These are phyloP conservation scores for Mrakia frigida DNA, from an alignment of 768 basidiomycete genomes.

Conservation along the genomic window DNA sequence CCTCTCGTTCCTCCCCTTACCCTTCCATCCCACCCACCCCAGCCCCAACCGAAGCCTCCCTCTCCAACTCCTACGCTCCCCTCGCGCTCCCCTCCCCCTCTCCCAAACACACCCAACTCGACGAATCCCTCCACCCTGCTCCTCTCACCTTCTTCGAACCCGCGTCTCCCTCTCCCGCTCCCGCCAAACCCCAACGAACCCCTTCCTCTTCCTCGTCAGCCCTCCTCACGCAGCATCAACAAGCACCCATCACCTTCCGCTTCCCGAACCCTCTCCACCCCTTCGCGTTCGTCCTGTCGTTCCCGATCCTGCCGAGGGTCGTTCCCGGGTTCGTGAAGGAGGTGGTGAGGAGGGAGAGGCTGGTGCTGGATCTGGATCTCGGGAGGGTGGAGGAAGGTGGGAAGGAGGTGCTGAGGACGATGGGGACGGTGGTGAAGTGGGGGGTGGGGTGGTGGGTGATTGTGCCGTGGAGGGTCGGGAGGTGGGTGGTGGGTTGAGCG, in stretches of 20 bases:
- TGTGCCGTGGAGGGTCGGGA: not conserved
- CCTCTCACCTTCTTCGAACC: constrained; percentile 15
- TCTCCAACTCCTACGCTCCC: not conserved
- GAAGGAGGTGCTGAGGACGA: not conserved
- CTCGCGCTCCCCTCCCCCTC: not conserved
- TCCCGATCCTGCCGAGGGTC: not conserved
- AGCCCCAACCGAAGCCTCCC: not conserved
- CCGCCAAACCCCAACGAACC: not conserved
- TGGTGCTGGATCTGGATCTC: not conserved
- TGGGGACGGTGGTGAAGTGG: constrained; percentile 9
- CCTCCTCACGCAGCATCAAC: not conserved
- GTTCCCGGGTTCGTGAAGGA: not conserved
- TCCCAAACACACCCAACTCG: not conserved
- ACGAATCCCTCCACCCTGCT: constrained; percentile 11
- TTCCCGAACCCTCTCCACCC: constrained; percentile 1
- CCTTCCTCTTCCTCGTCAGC: not conserved
- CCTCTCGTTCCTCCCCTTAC: no score
- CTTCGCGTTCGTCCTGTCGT: not conserved
- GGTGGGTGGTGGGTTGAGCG: not conserved
- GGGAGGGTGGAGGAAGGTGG: not conserved
- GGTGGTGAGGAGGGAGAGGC: not conserved
- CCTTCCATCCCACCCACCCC: no score
- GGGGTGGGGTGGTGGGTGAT: constrained; percentile 15
- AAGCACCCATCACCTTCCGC: not conserved
- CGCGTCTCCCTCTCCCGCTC: not conserved